Conservation (phyloP, 2,329 filamentous ascomycete species). For the Colletotrichum trifolii region DNA sequence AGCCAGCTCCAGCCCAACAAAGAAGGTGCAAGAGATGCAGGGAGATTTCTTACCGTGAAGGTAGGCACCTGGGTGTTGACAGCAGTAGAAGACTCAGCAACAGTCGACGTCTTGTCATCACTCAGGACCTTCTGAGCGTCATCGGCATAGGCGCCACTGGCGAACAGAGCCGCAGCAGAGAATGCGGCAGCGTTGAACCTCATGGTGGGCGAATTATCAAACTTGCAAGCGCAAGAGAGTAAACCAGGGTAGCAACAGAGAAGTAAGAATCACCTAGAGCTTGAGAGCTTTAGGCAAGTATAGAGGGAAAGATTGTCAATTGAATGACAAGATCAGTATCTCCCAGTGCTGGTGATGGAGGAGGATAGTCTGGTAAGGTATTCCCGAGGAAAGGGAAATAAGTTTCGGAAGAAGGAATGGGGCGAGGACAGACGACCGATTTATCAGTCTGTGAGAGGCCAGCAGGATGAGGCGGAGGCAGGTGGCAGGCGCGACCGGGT, state of each 20-base stretch:
- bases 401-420: conserved; percentile 36
- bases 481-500: conserved; percentile 8
- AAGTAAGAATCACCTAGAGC: conserved; percentile 12
- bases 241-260: neutral
- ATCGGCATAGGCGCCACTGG: conserved; percentile 76
- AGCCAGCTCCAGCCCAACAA: conserved; percentile 13
- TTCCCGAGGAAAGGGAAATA: conserved; percentile 34
- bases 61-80: conserved; percentile 76
- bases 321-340: conserved; percentile 32
- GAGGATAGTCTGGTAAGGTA: conserved; percentile 27
- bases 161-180: conserved; percentile 78
- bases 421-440: conserved; percentile 33
- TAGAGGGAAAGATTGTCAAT: conserved; percentile 27
- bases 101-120: conserved; percentile 57
- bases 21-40: conserved; percentile 1
- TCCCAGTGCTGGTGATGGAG: conserved; percentile 27
- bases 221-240: conserved; percentile 9
- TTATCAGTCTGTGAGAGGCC: conserved; percentile 36
- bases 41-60: conserved; percentile 79
- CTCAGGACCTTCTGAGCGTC: conserved; percentile 68
- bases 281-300: conserved; percentile 27
- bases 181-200: conserved; percentile 85
- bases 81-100: conserved; percentile 63
- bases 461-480: conserved; percentile 21
- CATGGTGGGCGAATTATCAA: conserved; percentile 66